Evolutionary conservation across 176 grass and related monocot genomes (phyloP).

Genomic region (Carex cristatella): DNA sequence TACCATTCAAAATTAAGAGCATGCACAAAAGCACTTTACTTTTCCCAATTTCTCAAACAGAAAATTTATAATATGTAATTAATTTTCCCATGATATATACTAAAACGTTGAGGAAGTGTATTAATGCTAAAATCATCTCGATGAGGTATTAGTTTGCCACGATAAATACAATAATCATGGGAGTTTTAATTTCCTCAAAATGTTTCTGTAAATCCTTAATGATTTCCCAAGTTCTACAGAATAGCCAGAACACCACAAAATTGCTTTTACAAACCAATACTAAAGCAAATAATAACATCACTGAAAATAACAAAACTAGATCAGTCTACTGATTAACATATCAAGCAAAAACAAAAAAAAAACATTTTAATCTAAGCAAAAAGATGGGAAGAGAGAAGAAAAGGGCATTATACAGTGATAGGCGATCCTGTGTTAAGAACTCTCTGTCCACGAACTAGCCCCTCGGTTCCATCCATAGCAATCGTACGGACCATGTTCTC

Average conservation of each 20-base stretch:
- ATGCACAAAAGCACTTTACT: neutral
- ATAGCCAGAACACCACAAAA: neutral
- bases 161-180: neutral
- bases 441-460: conserved; percentile 73
- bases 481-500: conserved; percentile 94
- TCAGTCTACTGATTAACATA: conserved; percentile 18
- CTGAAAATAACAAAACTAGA: neutral
- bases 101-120: neutral
- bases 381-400: neutral
- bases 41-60: neutral
- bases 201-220: neutral
- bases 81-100: neutral
- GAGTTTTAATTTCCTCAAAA: neutral
- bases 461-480: conserved; percentile 90
- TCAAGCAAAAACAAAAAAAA: conserved; percentile 11
- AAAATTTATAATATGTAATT: neutral
- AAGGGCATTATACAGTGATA: conserved; percentile 52
- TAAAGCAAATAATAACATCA: neutral
- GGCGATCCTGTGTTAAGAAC: conserved; percentile 91
- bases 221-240: neutral
- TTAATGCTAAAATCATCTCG: neutral
- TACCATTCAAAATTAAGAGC: neutral
- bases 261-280: neutral
- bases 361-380: neutral
- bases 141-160: neutral